Conservation (phyloP, 192 early-diverging fungal genomes). For the Coemansia sp. region DNA sequence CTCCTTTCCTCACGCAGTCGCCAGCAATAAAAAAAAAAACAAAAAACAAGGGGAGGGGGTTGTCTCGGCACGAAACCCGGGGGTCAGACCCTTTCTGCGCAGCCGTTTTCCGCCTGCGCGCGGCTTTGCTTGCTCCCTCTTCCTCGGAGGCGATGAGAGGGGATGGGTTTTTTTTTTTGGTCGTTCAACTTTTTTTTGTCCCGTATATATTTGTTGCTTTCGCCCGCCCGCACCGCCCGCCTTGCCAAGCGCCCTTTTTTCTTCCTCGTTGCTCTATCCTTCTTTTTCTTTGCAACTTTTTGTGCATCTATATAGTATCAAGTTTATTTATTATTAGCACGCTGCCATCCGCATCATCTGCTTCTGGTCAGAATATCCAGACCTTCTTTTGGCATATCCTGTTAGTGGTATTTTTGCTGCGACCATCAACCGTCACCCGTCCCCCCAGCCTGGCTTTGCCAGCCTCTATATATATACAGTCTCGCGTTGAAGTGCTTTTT, state of each 20-base stretch:
- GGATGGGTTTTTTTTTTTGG: background rate
- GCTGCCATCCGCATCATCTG: background rate
- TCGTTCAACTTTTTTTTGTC: too few species aligned
- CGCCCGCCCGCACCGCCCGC: background rate
- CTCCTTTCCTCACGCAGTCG: background rate
- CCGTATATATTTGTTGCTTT: background rate
- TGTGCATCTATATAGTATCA: background rate
- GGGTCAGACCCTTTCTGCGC: background rate
- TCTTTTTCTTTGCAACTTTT: conserved; percentile 9
- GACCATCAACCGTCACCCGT: background rate
- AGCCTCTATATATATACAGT: background rate
- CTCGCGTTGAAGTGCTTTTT: background rate
- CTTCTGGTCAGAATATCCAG: conserved; percentile 8
- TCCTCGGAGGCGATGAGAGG: background rate
- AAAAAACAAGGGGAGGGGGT: background rate
- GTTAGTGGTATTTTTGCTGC: background rate
- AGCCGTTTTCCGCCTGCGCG: background rate
- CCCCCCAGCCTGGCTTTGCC: background rate
- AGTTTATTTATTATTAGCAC: background rate
- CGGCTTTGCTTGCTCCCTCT: background rate
- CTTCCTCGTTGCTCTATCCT: background rate
- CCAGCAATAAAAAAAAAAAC: background rate
- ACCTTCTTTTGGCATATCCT: conserved; percentile 3
- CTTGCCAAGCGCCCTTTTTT: conserved; percentile 1
- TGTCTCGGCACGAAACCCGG: background rate